Evolutionary conservation across 106 monocot genomes (phyloP).

Genomic region (Dioscorea alata): DNA sequence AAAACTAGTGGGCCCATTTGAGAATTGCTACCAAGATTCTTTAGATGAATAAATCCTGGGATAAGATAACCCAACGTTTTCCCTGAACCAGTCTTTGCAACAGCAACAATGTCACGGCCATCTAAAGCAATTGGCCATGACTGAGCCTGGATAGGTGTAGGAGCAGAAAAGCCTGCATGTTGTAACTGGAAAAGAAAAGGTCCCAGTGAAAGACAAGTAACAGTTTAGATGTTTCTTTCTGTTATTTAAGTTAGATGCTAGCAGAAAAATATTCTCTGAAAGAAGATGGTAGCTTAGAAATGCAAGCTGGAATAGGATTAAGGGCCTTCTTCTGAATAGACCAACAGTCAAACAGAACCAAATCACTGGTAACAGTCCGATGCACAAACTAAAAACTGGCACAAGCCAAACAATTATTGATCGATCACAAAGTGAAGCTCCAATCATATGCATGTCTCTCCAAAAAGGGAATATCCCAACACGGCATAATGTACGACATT

Average conservation of each 20-base stretch:
- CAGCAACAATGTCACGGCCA: constrained; percentile 73
- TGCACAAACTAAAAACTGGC: constrained; percentile 30
- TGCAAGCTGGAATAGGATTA: constrained; percentile 22
- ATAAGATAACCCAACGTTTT: constrained; percentile 91
- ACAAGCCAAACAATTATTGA: constrained; percentile 43
- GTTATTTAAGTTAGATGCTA: constrained; percentile 24
- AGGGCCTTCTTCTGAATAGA: constrained; percentile 16
- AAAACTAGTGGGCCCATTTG: constrained; percentile 74
- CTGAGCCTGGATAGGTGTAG: constrained; percentile 95
- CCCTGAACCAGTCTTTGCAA: constrained; percentile 97
- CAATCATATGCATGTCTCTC: constrained; percentile 47
- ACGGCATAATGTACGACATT: constrained; percentile 90
- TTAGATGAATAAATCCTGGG: constrained; percentile 78
- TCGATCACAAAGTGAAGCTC: constrained; percentile 46
- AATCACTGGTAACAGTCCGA: constrained; percentile 17
- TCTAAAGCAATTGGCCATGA: constrained; percentile 88
- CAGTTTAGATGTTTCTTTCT: too few species aligned
- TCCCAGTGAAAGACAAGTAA: too few species aligned
- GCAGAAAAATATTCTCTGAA: constrained; percentile 23
- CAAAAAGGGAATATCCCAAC: constrained; percentile 31
- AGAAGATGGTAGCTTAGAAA: constrained; percentile 5
- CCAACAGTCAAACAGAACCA: constrained; percentile 23
- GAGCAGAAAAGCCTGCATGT: constrained; percentile 69
- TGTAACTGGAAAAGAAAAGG: constrained; percentile 52
- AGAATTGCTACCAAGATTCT: constrained; percentile 49